phyloP scores from a whole-genome alignment of 805 yeast genomes.

The Sugiyamaella chiloensis region DNA sequence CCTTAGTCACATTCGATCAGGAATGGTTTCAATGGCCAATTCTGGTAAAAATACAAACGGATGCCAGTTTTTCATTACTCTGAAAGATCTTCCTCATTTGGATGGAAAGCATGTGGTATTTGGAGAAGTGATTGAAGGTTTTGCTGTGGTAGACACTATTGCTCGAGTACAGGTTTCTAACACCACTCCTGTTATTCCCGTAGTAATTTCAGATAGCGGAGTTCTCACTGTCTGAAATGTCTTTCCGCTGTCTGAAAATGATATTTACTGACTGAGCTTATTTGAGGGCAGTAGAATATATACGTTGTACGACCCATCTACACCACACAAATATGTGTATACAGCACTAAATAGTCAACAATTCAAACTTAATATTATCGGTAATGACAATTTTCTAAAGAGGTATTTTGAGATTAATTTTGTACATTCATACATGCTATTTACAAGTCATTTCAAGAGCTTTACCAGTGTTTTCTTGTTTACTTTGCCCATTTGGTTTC shows the following conservation, averaged over 20 bases:
- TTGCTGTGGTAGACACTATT: constrained; percentile 48
- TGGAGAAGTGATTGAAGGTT: constrained; percentile 53
- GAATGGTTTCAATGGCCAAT: constrained; percentile 85
- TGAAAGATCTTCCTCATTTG: constrained; percentile 67
- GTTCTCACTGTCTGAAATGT: background rate
- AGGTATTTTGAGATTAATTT: background rate
- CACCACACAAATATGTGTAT: background rate
- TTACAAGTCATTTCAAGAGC: constrained; percentile 13
- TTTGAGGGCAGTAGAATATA: no score
- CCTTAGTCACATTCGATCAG: constrained; percentile 72
- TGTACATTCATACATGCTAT: no score
- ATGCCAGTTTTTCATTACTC: constrained; percentile 84
- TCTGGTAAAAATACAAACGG: constrained; percentile 92
- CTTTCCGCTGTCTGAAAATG: background rate
- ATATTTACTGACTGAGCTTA: background rate
- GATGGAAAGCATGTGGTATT: constrained; percentile 72
- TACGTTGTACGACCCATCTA: background rate
- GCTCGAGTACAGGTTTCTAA: constrained; percentile 49
- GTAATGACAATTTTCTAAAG: background rate
- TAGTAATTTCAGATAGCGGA: constrained; percentile 30
- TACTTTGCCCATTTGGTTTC: constrained; percentile 38
- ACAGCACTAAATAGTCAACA: background rate
- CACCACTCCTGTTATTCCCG: constrained; percentile 40
- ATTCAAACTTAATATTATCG: no score
- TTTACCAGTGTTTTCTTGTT: constrained; percentile 33